A percentile compares a stretch with the other conserved stretches of the same genome.
These are phyloP conservation scores for Kazachstania kunashirensis DNA, from an alignment of 805 yeast genomes.

Conservation along the genomic window DNA sequence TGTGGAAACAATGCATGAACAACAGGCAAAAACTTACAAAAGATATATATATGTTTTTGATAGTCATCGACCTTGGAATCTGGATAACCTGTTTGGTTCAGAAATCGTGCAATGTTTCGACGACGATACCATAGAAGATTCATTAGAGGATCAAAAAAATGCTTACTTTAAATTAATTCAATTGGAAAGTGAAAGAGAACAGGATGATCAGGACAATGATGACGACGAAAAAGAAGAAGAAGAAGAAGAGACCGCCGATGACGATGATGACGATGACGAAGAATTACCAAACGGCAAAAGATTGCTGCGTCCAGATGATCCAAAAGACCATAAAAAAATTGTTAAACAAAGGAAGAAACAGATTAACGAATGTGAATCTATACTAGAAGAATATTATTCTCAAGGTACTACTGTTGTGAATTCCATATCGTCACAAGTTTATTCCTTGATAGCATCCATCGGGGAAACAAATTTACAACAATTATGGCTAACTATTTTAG, in stretches of 20 bases:
- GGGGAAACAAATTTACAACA: slow-evolving; percentile 66
- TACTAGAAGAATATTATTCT: slow-evolving; percentile 65
- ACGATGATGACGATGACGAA: slow-evolving; percentile 18
- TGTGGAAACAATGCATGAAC: slow-evolving; percentile 22
- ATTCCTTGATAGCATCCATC: slow-evolving; percentile 66
- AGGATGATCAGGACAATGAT: slow-evolving; percentile 32
- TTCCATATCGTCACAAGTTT: slow-evolving; percentile 69
- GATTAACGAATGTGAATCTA: slow-evolving; percentile 40
- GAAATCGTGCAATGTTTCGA: slow-evolving; percentile 71
- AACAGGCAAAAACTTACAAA: slow-evolving; percentile 28
- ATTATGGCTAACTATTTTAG: slow-evolving; percentile 84
- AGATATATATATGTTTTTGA: slow-evolving; percentile 76
- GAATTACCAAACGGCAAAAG: slow-evolving; percentile 19
- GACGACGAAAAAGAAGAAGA: slow-evolving; percentile 30
- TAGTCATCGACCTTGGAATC: slow-evolving; percentile 93
- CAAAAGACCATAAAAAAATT: slow-evolving; percentile 16
- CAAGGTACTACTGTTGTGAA: slow-evolving; percentile 73
- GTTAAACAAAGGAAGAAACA: slow-evolving; percentile 35
- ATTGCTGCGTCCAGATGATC: slow-evolving; percentile 12
- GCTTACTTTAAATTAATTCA: slow-evolving; percentile 52
- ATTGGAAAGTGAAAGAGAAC: slow-evolving; percentile 32
- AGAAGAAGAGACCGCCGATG: slow-evolving; percentile 25
- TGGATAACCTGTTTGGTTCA: slow-evolving; percentile 84
- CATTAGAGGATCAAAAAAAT: slow-evolving; percentile 42
- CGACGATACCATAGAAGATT: slow-evolving; percentile 66